These are phyloP conservation scores for Linum usitatissimum DNA, from an alignment of 345 rosid genomes.

Conservation along the genomic window DNA sequence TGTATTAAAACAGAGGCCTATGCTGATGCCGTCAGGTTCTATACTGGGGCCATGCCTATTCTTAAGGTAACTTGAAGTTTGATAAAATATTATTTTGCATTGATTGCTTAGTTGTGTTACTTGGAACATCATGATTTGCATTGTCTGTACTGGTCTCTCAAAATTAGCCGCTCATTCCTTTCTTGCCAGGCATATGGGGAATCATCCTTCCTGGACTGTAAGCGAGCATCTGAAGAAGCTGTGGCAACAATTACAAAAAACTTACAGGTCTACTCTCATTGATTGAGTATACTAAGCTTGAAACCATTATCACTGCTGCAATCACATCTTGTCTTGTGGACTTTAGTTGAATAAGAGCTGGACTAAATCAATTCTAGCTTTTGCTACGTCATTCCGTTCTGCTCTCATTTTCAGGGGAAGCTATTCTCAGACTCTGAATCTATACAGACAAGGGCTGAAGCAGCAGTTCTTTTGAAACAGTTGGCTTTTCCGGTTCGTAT, in stretches of 20 bases:
- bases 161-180: slow-evolving; percentile 6
- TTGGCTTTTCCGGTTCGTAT: slow-evolving; percentile 83
- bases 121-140: background rate
- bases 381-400: background rate
- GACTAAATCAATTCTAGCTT: background rate
- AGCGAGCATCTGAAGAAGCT: slow-evolving; percentile 93
- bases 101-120: background rate
- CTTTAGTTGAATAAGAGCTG: no score
- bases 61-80: slow-evolving; percentile 46
- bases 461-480: slow-evolving; percentile 90
- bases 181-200: slow-evolving; percentile 76
- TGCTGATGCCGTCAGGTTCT: slow-evolving; percentile 93
- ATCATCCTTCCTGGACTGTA: slow-evolving; percentile 93
- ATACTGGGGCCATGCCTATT: slow-evolving; percentile 95
- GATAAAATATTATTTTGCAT: slow-evolving; percentile 1
- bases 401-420: slow-evolving; percentile 43
- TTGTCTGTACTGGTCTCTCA: slow-evolving; percentile 10
- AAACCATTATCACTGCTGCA: background rate
- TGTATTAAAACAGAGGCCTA: slow-evolving; percentile 88
- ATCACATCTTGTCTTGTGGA: no score
- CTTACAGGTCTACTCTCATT: slow-evolving; percentile 49
- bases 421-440: slow-evolving; percentile 91
- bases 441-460: slow-evolving; percentile 92
- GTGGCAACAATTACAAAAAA: slow-evolving; percentile 53
- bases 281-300: slow-evolving; percentile 7